These are phyloP conservation scores for Coelastrella sp. DNA, from an alignment of 139 green algal species.

Conservation along the genomic window DNA sequence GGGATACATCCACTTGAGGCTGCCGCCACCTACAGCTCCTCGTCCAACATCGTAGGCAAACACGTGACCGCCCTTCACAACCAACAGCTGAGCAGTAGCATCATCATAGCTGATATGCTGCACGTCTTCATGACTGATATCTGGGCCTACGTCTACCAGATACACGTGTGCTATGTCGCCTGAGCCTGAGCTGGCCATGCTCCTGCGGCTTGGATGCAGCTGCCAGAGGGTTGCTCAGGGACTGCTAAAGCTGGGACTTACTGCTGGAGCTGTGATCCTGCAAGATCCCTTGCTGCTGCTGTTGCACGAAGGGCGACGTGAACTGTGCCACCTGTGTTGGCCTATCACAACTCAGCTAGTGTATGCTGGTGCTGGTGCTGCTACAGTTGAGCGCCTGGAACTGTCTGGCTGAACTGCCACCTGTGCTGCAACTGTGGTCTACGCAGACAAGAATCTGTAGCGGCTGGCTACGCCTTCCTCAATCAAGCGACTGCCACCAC, in stretches of 20 bases:
- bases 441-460: no score
- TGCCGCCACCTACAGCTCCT: slow-evolving; percentile 15
- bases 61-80: slow-evolving; percentile 54
- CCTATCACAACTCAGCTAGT: no score
- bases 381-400: no score
- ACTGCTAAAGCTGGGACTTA: neutral
- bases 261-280: neutral
- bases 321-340: no score
- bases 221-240: neutral
- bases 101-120: slow-evolving; percentile 71
- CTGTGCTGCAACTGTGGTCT: no score
- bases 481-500: no score
- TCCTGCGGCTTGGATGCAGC: neutral
- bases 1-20: slow-evolving; percentile 68
- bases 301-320: no score
- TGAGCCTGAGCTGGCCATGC: neutral
- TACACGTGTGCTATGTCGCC: slow-evolving; percentile 49
- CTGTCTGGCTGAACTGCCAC: no score
- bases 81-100: slow-evolving; percentile 61
- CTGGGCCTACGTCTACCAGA: slow-evolving; percentile 58
- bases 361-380: no score
- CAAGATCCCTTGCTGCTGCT: no score
- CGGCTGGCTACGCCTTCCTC: no score
- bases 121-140: slow-evolving; percentile 64
- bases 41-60: slow-evolving; percentile 45